Base-by-base conservation (phyloP, 163 green algal species). In the Scenedesmus sp. region DNA sequence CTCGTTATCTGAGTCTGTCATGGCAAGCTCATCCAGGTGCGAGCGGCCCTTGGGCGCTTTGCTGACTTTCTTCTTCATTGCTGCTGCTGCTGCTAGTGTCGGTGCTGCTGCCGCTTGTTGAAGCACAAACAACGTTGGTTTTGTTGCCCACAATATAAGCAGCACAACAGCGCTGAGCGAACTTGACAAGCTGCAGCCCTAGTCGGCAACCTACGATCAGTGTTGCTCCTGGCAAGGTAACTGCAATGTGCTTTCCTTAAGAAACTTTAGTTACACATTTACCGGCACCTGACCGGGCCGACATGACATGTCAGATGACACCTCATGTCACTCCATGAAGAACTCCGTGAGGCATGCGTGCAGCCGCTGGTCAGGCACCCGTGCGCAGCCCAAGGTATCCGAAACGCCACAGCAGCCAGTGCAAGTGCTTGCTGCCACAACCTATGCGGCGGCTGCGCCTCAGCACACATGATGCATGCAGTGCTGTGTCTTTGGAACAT, bases 1-100 rank as follows among this genome's bases (percentile, higher is more conserved):
- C 18, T 84, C 85, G 4, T 88, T 88, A 16, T 90, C 85, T 10
- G 85, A 89, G 43, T 89, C 85, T 7, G 65, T 72, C 68, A 83
- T 70, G 24, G 68, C 68, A 26, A 72, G 78, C 85, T 90, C 72
- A 85, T 88, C 83, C 3, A 88, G 59, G 72, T 81, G 35, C 4
- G 56, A 46, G 83, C 56, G 83, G 22, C 82, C 51, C 51, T 51
- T 78, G 33, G 82, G 83, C 40, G 82, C 51, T 79, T 79, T 87
- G 53, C 82, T 78, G 16, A 10, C 10, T 44, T 88, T 88, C 33
- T 42, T 59, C 83, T 65, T 88, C 83, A 81, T 88, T 86, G 44
- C 46, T 87, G 51, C 33, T 44, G 44, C 53, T 87, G 44, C 81
- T 87, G 81, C 44, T 35, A 26, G 30, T 73, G 81, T 33, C 51